Conservation (phyloP, 305 asterid genomes). For the Fraxinus velutina region DNA sequence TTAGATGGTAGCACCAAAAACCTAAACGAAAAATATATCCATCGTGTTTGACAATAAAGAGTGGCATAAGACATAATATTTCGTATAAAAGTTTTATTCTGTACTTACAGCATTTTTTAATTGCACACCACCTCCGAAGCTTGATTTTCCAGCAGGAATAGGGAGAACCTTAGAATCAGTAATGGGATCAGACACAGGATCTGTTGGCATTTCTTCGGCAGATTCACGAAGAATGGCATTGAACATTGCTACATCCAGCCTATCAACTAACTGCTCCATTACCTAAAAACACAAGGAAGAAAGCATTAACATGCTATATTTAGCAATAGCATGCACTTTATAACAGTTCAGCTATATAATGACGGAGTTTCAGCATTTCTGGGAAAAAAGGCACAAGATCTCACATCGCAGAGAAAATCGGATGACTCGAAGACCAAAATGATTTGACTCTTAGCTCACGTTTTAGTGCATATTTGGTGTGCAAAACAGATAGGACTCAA, state of each 20-base stretch:
- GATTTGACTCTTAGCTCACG: not conserved
- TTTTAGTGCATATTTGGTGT: not conserved
- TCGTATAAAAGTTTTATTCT: not conserved
- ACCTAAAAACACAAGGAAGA: conserved; percentile 34
- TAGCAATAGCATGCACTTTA: not conserved
- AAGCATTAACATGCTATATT: not conserved
- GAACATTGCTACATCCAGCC: conserved; percentile 92
- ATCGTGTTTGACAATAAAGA: not conserved
- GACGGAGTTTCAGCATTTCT: not conserved
- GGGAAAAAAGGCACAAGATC: not conserved
- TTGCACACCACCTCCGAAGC: conserved; percentile 88
- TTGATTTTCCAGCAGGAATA: conserved; percentile 71
- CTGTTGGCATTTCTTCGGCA: conserved; percentile 78
- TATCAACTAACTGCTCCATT: conserved; percentile 83
- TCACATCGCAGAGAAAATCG: not conserved
- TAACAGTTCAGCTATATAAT: not conserved
- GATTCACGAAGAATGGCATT: conserved; percentile 90
- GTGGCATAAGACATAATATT: not conserved
- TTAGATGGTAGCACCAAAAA: not conserved
- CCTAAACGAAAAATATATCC: not conserved
- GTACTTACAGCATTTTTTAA: conserved; percentile 81
- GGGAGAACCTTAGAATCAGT: conserved; percentile 78
- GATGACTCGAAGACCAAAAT: not conserved
- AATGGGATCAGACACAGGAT: conserved; percentile 94
- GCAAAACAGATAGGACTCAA: not conserved